Base-by-base conservation (phyloP, 2,329 filamentous ascomycete genomes). In the Passalora sequoiae region DNA sequence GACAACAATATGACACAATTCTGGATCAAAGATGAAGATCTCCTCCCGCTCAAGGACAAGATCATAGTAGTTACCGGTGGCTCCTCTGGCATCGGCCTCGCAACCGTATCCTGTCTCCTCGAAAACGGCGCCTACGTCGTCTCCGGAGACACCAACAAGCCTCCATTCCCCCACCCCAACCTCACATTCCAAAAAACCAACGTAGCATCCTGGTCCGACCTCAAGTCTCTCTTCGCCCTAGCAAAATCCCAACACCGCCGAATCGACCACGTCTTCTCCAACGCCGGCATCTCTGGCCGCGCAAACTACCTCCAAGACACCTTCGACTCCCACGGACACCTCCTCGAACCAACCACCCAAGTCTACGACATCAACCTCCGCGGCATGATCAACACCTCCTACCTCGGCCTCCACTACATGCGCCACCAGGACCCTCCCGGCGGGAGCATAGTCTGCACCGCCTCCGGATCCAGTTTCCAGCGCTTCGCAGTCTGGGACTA, bases 41-140 rank as follows among this genome's bases (percentile, higher is more conserved):
- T 55, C 20, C 27, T 45, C 2, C 45, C 53, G 1, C 43, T 61
- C 29, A 48, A 53, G 36, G 56, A 44, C 31, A 51, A 55, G 21
- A 47, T 56, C 17, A 49, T 55, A 6, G 46, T 61, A 12, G 27
- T 60, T 13, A 60, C 57, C 72, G 77, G 78, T 37, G 75, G 75
- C 43, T 76, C 75, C 0, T 78, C 76, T 2, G 79, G 79, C 12
- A 82, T 82, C 40, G 78, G 78, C 22, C 69, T 79, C 10, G 74
- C 74, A 41, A 79, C 78, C 1, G 68, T 72, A 6, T 60, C 71
- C 6, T 63, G 75, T 2, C 69, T 80, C 10, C 64, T 81, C 6
- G 62, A 69, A 1, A 59, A 72, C 1, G 77, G 76, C 15, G 78
- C 76, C 20, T 69, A 66, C 12, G 77, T 82, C 13, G 68, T 80